Base-by-base conservation (phyloP, 2,329 filamentous ascomycete genomes). In the Tolypocladium tundrense region DNA sequence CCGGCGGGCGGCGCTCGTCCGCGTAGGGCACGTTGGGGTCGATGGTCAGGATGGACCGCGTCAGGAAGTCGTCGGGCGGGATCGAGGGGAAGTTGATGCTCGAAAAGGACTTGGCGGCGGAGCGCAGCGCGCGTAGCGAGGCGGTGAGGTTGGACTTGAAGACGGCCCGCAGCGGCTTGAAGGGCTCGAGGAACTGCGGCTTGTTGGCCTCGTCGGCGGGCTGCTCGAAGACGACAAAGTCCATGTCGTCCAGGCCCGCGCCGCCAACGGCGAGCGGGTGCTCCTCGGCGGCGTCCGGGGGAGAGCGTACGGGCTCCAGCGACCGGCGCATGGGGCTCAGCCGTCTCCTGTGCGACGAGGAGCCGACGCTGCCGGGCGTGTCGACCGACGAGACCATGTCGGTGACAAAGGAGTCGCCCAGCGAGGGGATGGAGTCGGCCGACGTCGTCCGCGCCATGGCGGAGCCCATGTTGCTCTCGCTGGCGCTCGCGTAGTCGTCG, bases 61-160 rank as follows among this genome's bases (percentile, higher is more conserved):
- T 87, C 31, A 88, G 75, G 57, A 88, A 82, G 67, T 88, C 85
- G 65, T 88, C 84, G 2, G 85, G 80, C 11, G 84, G 83, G 45
- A 87, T 82, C 33, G 84, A 83, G 1, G 85, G 77, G 53, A 85
- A 78, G 61, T 84, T 86, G 61, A 88, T 78, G 61, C 70, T 77
- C 3, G 84, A 87, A 58, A 88, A 79, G 9, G 84, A 84, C 60
- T 79, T 81, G 54, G 85, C 85, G 1, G 85, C 85, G 41, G 82
- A 85, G 60, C 82, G 80, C 58, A 88, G 69, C 40, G 85, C 85
- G 24, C 83, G 79, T 53, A 88, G 73, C 11, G 85, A 88, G 8
- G 85, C 85, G 7, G 85, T 88, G 42, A 88, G 68, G 65, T 88
- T 88, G 4, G 85, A 88, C 68, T 87, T 87, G 73, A 88, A 88